Conservation (phyloP, 306 rosid species). For the Argentina anserina region DNA sequence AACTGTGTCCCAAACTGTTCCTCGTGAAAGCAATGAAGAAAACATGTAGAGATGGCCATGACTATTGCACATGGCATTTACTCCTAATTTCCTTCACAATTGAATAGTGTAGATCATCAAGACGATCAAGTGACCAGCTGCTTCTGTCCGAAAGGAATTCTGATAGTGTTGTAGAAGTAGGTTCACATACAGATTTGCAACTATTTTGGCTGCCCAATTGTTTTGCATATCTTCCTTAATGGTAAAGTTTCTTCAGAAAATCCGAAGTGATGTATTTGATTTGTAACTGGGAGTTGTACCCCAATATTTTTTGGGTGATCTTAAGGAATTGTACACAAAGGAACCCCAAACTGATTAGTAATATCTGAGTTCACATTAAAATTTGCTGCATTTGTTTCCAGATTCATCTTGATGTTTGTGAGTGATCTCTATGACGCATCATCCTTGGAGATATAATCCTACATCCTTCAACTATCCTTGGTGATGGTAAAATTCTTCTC, state of each 20-base stretch:
- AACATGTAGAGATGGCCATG: not conserved
- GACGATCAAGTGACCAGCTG: not conserved
- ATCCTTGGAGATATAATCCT: not conserved
- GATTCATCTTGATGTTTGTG: not conserved
- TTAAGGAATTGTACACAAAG: not conserved
- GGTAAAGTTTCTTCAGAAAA: not conserved
- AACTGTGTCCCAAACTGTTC: not conserved
- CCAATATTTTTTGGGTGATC: not conserved
- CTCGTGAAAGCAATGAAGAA: not conserved
- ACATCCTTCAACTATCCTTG: not conserved
- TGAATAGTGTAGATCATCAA: not conserved
- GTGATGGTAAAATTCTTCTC: too few relatives aligned
- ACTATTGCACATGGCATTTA: not conserved
- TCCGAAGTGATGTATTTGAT: slow-evolving; percentile 7
- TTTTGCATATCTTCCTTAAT: not conserved
- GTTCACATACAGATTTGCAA: not conserved
- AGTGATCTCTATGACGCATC: not conserved
- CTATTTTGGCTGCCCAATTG: not conserved
- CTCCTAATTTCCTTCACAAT: not conserved
- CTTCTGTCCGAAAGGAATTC: not conserved
- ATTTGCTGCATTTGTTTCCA: not conserved
- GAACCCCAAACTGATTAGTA: not conserved
- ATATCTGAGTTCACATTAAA: not conserved
- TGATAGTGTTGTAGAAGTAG: not conserved
- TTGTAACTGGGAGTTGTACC: not conserved